Percentiles rank a stretch among this genome's conserved stretches.
Conservation (phyloP, 1,284 basidiomycete genomes). For the Ustilago shanxiensis region DNA sequence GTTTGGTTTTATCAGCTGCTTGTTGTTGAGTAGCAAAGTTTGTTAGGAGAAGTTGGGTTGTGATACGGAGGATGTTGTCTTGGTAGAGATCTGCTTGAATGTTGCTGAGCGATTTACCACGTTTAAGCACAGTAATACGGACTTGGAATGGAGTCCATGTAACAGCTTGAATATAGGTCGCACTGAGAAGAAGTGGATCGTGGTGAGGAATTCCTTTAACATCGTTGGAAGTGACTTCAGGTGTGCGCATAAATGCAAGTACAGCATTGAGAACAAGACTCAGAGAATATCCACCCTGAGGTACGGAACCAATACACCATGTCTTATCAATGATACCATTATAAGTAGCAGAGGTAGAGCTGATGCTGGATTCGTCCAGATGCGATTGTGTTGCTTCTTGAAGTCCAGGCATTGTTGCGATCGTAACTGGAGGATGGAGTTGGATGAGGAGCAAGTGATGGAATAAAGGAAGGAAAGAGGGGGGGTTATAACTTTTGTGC, state of each 20-base stretch:
- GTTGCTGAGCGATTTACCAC: slow-evolving; percentile 45
- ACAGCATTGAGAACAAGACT: slow-evolving; percentile 48
- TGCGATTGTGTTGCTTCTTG: slow-evolving; percentile 20
- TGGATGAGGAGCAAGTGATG: background rate
- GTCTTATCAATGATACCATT: slow-evolving; percentile 31
- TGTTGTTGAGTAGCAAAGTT: slow-evolving; percentile 25
- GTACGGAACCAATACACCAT: slow-evolving; percentile 53
- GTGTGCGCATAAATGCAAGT: slow-evolving; percentile 46
- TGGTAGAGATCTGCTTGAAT: slow-evolving; percentile 46
- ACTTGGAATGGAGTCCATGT: slow-evolving; percentile 24
- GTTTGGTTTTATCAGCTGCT: slow-evolving; percentile 16
- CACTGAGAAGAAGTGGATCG: slow-evolving; percentile 38
- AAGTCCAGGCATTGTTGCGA: slow-evolving; percentile 27
- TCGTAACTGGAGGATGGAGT: too few relatives aligned
- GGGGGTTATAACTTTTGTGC: background rate
- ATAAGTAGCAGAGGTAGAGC: slow-evolving; percentile 19
- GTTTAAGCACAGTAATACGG: slow-evolving; percentile 23
- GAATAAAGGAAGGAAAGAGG: background rate
- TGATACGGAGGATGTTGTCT: slow-evolving; percentile 27
- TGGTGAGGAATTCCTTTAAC: slow-evolving; percentile 24
- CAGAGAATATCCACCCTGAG: slow-evolving; percentile 53
- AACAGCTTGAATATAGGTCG: slow-evolving; percentile 47
- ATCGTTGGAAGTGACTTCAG: slow-evolving; percentile 28
- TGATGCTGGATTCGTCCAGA: slow-evolving; percentile 28
- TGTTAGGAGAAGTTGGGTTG: slow-evolving; percentile 45